Evolutionary conservation across 2,329 filamentous ascomycete genomes (phyloP).

Genomic region (Microsporum canis): DNA sequence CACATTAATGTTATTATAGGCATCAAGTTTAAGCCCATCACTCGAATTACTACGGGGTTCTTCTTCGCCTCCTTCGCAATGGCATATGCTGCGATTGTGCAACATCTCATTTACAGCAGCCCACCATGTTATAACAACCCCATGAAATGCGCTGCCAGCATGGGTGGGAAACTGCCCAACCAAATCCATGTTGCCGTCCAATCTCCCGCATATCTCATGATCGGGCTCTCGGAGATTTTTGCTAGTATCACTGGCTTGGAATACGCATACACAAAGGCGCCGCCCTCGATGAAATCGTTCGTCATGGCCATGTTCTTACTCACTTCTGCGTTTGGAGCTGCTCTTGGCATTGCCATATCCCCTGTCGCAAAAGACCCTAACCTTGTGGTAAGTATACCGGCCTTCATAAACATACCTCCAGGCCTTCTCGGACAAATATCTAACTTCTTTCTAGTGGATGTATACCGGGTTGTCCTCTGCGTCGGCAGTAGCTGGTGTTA

Average conservation of each 20-base stretch:
- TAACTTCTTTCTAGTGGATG: conserved; percentile 40
- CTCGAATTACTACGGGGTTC: conserved; percentile 62
- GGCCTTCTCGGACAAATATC: background rate
- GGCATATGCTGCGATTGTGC: conserved; percentile 49
- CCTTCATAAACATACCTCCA: background rate
- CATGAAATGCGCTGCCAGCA: conserved; percentile 22
- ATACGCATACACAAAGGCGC: conserved; percentile 65
- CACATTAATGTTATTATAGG: conserved; percentile 21
- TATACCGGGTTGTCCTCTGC: conserved; percentile 46
- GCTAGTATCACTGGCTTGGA: conserved; percentile 58
- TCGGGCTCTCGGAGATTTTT: conserved; percentile 44
- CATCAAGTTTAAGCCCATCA: conserved; percentile 61
- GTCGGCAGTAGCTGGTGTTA: conserved; percentile 39
- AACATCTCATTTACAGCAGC: conserved; percentile 44
- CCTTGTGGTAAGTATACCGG: conserved; percentile 32
- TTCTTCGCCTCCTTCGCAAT: conserved; percentile 50
- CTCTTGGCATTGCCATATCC: conserved; percentile 51
- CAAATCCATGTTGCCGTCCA: conserved; percentile 35
- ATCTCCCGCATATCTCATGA: conserved; percentile 35
- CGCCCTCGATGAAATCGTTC: conserved; percentile 55
- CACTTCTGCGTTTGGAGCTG: conserved; percentile 47
- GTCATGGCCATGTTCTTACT: conserved; percentile 47
- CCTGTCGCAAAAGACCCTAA: conserved; percentile 52
- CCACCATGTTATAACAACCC: conserved; percentile 41
- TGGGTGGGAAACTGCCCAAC: conserved; percentile 29